Base-by-base conservation (phyloP, 1,284 basidiomycete genomes). In the Amylostereum chailletii region DNA sequence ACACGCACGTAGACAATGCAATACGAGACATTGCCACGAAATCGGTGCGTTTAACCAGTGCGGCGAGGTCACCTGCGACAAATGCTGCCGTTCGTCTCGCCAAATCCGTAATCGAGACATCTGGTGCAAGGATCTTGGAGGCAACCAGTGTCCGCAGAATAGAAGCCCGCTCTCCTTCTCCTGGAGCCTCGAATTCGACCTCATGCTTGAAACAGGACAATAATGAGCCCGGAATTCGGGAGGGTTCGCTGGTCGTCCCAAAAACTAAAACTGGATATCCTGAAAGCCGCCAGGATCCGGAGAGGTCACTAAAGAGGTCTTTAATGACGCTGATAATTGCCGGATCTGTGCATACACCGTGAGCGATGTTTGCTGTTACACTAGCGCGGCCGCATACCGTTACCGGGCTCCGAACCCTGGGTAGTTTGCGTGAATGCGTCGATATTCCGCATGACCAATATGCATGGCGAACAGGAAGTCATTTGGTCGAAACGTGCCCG, bases 21-120 rank as follows among this genome's bases (percentile, higher is more conserved):
- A 73, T 72, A 5, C 87, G 76, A 45, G 77, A 71, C 2, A 90
- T 61, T 0, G 89, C 78, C 39, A 74, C 72, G 30, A 79, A 69
- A 47, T 75, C 71, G 0, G 92, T 81, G 34, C 83, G 77, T 32
- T 65, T 65, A 1, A 90, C 77, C 1, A 99, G 73, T 55, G 88
- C 78, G 8, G 72, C 74, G 3, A 99, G 74, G 65, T 99, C 95
- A 8, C 75, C 79, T 1, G 93, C 90, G 36, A 94, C 82, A 7
- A 99, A 72, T 1, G 94, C 94, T 5, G 96, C 96, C 2, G 94
- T 96, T 63, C 96, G 91, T 3, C 81, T 81, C 2, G 96, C 93
- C 3, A 99, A 62, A 10, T 70, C 66, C 42, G 71, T 66, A 30
- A 94, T 56, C 8, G 86, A 86, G 1, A 96, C 85, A 66, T 99